phyloP scores from a whole-genome alignment of 1,284 basidiomycete species.

The Chalciporus sp. region DNA sequence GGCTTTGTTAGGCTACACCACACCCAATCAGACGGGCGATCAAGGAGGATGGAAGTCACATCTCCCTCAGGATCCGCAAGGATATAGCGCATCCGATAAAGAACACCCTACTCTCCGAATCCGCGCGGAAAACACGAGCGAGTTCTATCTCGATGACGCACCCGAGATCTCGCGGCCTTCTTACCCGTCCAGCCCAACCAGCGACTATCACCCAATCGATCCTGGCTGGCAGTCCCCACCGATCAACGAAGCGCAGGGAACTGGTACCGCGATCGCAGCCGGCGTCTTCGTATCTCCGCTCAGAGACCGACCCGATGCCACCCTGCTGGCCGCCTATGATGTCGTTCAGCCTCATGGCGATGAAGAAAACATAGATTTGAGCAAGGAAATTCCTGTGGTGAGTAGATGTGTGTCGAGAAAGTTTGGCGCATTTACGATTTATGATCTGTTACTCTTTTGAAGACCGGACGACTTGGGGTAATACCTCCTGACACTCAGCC shows the following conservation, averaged over 20 bases:
- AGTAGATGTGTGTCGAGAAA: conserved; percentile 17
- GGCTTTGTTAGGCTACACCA: conserved; percentile 1
- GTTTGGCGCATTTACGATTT: conserved; percentile 5
- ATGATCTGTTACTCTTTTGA: conserved; percentile 1
- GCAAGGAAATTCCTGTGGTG: conserved; percentile 14
- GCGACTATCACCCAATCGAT: not conserved
- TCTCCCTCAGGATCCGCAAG: conserved; percentile 13
- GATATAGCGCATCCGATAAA: conserved; percentile 13
- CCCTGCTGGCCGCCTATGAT: conserved; percentile 6
- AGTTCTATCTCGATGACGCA: conserved; percentile 9
- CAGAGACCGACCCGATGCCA: conserved; percentile 17
- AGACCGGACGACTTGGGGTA: not conserved
- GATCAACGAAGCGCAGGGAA: conserved; percentile 20
- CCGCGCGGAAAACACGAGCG: conserved; percentile 9
- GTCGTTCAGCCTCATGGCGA: conserved; percentile 17
- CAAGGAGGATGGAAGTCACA: conserved; percentile 17
- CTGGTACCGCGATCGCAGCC: conserved; percentile 43
- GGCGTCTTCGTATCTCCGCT: conserved; percentile 54
- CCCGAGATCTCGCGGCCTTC: conserved; percentile 9
- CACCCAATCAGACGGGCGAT: conserved; percentile 17
- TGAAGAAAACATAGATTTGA: conserved; percentile 11
- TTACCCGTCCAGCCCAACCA: conserved; percentile 5
- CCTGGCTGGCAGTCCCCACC: conserved; percentile 6
- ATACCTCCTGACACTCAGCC: conserved; percentile 2
- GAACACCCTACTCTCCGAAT: conserved; percentile 8